Evolutionary conservation across 2,329 filamentous ascomycete genomes (phyloP).

Genomic region (Metarhizium album): DNA sequence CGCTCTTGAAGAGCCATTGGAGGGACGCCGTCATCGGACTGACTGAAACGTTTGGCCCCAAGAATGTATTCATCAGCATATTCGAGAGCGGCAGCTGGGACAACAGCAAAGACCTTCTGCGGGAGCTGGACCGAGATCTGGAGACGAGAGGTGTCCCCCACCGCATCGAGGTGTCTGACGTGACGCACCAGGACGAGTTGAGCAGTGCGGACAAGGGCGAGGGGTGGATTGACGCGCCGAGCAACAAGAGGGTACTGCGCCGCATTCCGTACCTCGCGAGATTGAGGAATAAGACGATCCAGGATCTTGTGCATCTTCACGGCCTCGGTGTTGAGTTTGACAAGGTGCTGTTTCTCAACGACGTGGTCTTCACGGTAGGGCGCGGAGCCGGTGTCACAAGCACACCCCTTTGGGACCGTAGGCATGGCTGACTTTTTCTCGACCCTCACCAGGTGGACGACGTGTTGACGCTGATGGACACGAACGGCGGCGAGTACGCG

Average conservation of each 20-base stretch:
- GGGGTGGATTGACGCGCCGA: slow-evolving; percentile 55
- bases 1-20: slow-evolving; percentile 51
- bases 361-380: slow-evolving; percentile 49
- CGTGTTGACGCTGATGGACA: slow-evolving; percentile 43
- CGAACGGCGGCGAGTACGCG: slow-evolving; percentile 46
- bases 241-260: slow-evolving; percentile 43
- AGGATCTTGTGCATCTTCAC: slow-evolving; percentile 42
- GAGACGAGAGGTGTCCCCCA: slow-evolving; percentile 39
- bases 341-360: slow-evolving; percentile 51
- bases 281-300: slow-evolving; percentile 52
- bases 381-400: neutral
- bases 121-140: slow-evolving; percentile 43
- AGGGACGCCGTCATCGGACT: slow-evolving; percentile 48
- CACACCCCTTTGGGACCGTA: neutral
- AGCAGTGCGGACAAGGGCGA: slow-evolving; percentile 28
- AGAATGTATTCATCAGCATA: slow-evolving; percentile 58
- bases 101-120: slow-evolving; percentile 51
- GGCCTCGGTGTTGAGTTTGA: slow-evolving; percentile 42
- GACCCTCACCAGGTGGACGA: slow-evolving; percentile 34
- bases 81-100: slow-evolving; percentile 62
- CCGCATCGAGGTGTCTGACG: slow-evolving; percentile 45
- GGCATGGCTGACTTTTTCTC: slow-evolving; percentile 12
- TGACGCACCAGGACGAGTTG: slow-evolving; percentile 48
- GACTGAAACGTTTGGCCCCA: slow-evolving; percentile 42
- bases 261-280: slow-evolving; percentile 59